Evolutionary conservation across 768 basidiomycete genomes (phyloP).

Genomic region (Lentinus tigrinus): DNA sequence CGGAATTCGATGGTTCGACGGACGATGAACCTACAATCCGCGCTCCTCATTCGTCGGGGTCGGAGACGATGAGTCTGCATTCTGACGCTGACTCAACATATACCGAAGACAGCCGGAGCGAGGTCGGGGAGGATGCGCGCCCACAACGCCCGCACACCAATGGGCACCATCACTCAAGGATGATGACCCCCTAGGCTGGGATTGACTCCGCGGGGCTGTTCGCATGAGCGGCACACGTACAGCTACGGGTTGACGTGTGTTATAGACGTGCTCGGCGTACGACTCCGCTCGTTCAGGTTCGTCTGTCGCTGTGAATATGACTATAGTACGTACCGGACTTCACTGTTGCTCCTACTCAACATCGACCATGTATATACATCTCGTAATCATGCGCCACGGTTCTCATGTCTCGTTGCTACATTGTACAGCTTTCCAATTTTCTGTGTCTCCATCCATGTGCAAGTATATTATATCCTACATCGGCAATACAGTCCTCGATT

Average conservation of each 20-base stretch:
- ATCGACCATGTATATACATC: constrained; percentile 14
- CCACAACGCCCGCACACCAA: not conserved
- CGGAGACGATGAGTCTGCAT: constrained; percentile 33
- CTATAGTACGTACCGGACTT: constrained; percentile 14
- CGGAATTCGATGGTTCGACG: constrained; percentile 58
- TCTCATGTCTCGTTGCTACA: constrained; percentile 10
- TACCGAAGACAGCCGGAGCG: constrained; percentile 29
- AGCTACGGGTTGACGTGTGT: not conserved
- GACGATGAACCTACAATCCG: constrained; percentile 86
- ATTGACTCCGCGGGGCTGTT: not conserved
- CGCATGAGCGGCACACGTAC: not conserved
- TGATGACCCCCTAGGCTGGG: constrained; percentile 11
- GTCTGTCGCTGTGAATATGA: not conserved
- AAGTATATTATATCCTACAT: constrained; percentile 8
- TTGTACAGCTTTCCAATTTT: constrained; percentile 9
- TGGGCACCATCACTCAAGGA: constrained; percentile 7
- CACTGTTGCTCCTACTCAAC: constrained; percentile 8
- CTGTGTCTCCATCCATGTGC: constrained; percentile 2
- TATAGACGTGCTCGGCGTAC: constrained; percentile 11
- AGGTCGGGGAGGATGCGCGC: constrained; percentile 9
- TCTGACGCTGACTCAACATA: constrained; percentile 31
- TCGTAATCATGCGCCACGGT: constrained; percentile 7
- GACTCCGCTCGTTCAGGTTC: not conserved
- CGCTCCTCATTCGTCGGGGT: constrained; percentile 41
- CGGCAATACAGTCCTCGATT: not conserved